Evolutionary conservation across 441 rosid species (phyloP).

Genomic region (Aquilaria agallochum): DNA sequence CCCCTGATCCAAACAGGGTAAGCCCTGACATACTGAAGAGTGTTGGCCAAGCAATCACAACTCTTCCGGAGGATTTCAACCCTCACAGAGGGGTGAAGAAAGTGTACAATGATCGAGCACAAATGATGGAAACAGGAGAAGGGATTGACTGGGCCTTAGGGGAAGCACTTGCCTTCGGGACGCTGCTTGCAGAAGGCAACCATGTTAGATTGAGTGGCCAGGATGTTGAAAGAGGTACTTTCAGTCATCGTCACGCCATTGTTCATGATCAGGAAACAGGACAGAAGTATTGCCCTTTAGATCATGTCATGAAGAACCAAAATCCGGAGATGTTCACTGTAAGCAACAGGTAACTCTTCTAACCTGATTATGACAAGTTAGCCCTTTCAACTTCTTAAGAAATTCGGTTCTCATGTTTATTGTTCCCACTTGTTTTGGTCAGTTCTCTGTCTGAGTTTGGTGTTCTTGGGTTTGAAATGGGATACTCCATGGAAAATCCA

Average conservation of each 20-base stretch:
- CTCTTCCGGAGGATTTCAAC: constrained; percentile 69
- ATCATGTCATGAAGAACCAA: constrained; percentile 71
- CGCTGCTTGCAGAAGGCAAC: constrained; percentile 86
- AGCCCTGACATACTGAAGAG: constrained; percentile 82
- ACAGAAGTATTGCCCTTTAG: constrained; percentile 79
- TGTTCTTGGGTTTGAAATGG: constrained; percentile 94
- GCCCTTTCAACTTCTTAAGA: too few species aligned
- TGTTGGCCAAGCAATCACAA: constrained; percentile 82
- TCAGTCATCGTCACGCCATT: constrained; percentile 87
- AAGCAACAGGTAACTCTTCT: constrained; percentile 68
- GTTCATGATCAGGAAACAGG: constrained; percentile 93
- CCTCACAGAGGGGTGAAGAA: constrained; percentile 87
- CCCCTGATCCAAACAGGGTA: constrained; percentile 40
- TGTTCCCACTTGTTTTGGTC: constrained; percentile 15
- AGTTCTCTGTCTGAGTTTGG: constrained; percentile 96
- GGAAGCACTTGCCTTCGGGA: constrained; percentile 93
- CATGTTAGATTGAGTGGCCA: constrained; percentile 97
- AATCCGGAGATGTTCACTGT: constrained; percentile 95
- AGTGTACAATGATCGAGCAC: constrained; percentile 77
- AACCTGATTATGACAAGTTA: too few species aligned
- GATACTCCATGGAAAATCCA: constrained; percentile 94
- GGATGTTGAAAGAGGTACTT: constrained; percentile 98
- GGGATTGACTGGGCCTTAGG: constrained; percentile 96
- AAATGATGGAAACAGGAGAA: constrained; percentile 86
- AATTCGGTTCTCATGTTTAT: too few species aligned